A percentile compares a stretch with the other conserved stretches of the same genome.
These are phyloP conservation scores for Rhizopogon vesiculosus DNA, from an alignment of 768 basidiomycete species.

Conservation along the genomic window DNA sequence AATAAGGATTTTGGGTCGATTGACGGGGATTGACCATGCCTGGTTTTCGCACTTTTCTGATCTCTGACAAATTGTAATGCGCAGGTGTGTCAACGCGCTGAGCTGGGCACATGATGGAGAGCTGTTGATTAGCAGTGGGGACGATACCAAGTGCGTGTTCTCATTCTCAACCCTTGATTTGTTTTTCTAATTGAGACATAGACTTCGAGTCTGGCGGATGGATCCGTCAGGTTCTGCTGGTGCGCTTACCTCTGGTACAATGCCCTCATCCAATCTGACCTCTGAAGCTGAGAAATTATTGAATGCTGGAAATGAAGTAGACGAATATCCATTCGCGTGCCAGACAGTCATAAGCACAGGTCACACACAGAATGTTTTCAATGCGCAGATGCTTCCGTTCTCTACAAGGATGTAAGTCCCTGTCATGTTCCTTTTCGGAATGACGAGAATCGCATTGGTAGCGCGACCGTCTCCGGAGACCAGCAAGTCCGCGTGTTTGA, in stretches of 20 bases:
- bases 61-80: not conserved
- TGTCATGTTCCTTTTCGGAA: constrained; percentile 9
- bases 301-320: constrained; percentile 18
- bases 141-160: constrained; percentile 57
- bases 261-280: not conserved
- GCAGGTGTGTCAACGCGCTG: constrained; percentile 72
- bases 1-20: not conserved
- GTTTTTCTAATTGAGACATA: constrained; percentile 19
- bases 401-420: constrained; percentile 69
- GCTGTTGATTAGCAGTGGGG: constrained; percentile 64
- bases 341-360: constrained; percentile 71
- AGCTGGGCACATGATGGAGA: constrained; percentile 69
- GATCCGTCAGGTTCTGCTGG: constrained; percentile 28
- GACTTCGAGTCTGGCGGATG: constrained; percentile 77
- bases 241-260: not conserved
- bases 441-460: constrained; percentile 19
- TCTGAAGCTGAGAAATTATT: constrained; percentile 3
- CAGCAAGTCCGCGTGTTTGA: constrained; percentile 77
- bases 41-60: not conserved
- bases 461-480: constrained; percentile 74
- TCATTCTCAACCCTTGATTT: not conserved
- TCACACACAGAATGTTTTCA: constrained; percentile 84
- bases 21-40: not conserved
- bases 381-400: constrained; percentile 71
- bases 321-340: constrained; percentile 63